These are phyloP conservation scores for Hymenochaete sp. DNA, from an alignment of 1,284 basidiomycete genomes.

Conservation along the genomic window DNA sequence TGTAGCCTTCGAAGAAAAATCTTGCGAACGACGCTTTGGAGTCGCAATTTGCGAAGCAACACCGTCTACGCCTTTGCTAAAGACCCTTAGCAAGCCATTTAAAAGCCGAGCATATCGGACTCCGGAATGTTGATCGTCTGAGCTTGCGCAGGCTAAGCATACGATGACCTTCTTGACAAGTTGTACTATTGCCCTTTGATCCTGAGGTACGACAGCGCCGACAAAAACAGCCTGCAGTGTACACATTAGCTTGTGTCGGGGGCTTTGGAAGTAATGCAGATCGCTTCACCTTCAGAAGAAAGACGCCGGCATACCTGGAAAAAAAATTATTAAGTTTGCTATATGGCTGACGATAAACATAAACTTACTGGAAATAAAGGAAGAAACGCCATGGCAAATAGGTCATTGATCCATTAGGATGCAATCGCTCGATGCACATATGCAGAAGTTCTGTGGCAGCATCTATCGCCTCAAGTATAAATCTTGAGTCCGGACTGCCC, in stretches of 20 bases:
- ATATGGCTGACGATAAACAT: neutral
- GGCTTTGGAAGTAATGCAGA: neutral
- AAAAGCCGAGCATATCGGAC: slow-evolving; percentile 22
- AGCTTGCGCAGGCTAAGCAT: slow-evolving; percentile 18
- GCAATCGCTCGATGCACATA: slow-evolving; percentile 20
- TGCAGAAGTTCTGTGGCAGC: slow-evolving; percentile 22
- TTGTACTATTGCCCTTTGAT: slow-evolving; percentile 19
- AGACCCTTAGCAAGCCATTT: slow-evolving; percentile 22
- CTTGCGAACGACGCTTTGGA: slow-evolving; percentile 8
- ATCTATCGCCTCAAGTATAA: slow-evolving; percentile 23
- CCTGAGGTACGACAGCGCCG: slow-evolving; percentile 20
- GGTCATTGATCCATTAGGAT: slow-evolving; percentile 21
- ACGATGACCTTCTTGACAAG: slow-evolving; percentile 22
- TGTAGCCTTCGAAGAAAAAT: neutral
- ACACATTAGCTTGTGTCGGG: neutral
- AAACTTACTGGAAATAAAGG: slow-evolving; percentile 20
- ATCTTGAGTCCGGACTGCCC: slow-evolving; percentile 22
- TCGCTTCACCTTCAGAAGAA: slow-evolving; percentile 16
- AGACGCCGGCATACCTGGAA: slow-evolving; percentile 21
- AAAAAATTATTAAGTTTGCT: neutral
- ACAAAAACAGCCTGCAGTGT: slow-evolving; percentile 22
- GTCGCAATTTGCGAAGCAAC: slow-evolving; percentile 15
- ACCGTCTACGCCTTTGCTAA: slow-evolving; percentile 20
- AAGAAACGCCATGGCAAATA: slow-evolving; percentile 22
- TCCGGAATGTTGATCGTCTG: slow-evolving; percentile 21